Conservation (phyloP, 352 stramenopile genomes). For the Hyaloperonospora arabidopsidis region DNA sequence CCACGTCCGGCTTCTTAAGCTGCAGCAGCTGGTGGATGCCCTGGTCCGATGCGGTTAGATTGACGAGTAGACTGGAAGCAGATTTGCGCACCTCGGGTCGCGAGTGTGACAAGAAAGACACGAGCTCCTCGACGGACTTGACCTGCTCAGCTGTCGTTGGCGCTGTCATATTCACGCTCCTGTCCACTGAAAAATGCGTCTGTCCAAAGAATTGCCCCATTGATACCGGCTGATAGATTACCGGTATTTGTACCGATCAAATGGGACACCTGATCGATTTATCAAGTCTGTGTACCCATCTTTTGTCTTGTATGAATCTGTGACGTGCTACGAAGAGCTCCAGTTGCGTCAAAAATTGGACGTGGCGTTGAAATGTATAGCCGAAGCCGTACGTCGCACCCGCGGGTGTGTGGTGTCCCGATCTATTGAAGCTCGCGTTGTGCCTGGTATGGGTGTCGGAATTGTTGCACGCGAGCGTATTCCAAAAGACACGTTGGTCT, state of each 20-base stretch:
- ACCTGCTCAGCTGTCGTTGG: slow-evolving; percentile 39
- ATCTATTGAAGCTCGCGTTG: slow-evolving; percentile 37
- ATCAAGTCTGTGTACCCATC: too few relatives aligned
- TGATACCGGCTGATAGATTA: too few relatives aligned
- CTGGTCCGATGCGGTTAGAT: slow-evolving; percentile 77
- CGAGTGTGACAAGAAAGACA: slow-evolving; percentile 72
- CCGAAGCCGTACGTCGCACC: slow-evolving; percentile 45
- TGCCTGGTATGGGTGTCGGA: slow-evolving; percentile 57
- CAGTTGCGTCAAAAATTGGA: slow-evolving; percentile 18
- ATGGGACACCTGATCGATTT: too few relatives aligned
- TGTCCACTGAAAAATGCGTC: too few relatives aligned
- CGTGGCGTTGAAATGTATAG: slow-evolving; percentile 38
- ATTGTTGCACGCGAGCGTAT: slow-evolving; percentile 49
- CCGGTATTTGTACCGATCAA: too few relatives aligned
- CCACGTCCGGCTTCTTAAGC: slow-evolving; percentile 59
- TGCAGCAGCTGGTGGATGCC: slow-evolving; percentile 71
- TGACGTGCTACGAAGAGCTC: slow-evolving; percentile 9
- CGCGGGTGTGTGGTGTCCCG: slow-evolving; percentile 45
- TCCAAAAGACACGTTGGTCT: slow-evolving; percentile 51
- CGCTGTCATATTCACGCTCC: slow-evolving; percentile 30
- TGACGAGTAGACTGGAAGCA: slow-evolving; percentile 68
- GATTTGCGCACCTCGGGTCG: slow-evolving; percentile 83
- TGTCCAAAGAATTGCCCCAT: too few relatives aligned
- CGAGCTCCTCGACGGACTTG: slow-evolving; percentile 78
- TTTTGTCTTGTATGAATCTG: slow-evolving; percentile 1